Conservation (phyloP, 345 rosid species). For the Acer saccharum region DNA sequence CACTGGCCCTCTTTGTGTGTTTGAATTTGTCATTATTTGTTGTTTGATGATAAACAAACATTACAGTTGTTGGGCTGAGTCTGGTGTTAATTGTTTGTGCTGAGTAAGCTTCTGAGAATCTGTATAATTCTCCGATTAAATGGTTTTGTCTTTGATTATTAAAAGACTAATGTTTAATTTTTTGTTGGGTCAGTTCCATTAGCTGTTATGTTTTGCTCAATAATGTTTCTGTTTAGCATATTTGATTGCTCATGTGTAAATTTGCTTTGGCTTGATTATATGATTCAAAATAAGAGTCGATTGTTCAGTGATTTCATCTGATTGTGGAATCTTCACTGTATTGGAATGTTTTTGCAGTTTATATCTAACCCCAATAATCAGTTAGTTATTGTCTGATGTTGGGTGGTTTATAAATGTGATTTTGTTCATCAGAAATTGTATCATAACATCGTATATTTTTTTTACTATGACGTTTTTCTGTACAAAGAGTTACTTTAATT, state of each 20-base stretch:
- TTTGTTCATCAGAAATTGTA: neutral
- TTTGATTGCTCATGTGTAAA: neutral
- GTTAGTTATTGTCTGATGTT: neutral
- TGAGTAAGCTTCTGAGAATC: neutral
- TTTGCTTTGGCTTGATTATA: neutral
- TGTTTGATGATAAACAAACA: neutral
- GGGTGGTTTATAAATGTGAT: neutral
- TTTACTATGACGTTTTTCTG: neutral
- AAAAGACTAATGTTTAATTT: neutral
- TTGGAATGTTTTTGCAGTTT: neutral
- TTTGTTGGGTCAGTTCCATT: neutral
- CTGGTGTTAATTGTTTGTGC: neutral
- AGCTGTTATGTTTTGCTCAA: neutral
- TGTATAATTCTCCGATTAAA: neutral
- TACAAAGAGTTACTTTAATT: conserved; percentile 3
- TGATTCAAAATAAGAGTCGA: neutral
- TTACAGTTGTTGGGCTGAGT: neutral
- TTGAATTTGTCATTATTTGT: neutral
- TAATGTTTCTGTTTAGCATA: neutral
- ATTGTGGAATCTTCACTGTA: neutral
- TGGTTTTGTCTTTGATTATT: neutral
- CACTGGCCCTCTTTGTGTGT: neutral
- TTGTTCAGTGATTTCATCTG: neutral
- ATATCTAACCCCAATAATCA: neutral
- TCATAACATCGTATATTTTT: neutral